Base-by-base conservation (phyloP, 441 rosid genomes). In the Lepidium campestre region DNA sequence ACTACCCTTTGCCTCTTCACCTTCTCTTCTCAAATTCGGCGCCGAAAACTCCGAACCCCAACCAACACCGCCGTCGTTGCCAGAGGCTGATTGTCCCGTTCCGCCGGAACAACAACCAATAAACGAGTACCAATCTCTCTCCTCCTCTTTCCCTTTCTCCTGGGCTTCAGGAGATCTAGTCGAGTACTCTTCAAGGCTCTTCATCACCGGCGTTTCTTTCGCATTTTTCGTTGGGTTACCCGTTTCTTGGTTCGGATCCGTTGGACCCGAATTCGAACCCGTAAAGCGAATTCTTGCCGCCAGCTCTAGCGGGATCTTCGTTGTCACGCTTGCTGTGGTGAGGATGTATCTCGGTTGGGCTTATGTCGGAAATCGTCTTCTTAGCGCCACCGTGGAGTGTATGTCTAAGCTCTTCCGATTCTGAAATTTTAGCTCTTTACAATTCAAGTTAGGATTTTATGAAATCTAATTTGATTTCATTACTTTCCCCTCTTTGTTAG, bases 301-400 rank as follows among this genome's bases (percentile, higher is more conserved):
- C 0, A 70, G 72, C 61, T 84, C 96, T 1, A 90, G 98, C 50
- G 98, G 98, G 71, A 55, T 93, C 29, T 58, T 90, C 42, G 85
- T 85, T 18, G 94, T 87, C 11, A 90, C 94, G 14, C 78, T 93
- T 34, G 88, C 89, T 17, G 97, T 86, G 23, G 80, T 90, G 12
- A 85, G 97, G 79, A 93, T 93, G 96, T 93, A 88, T 70, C 80
- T 93, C 42, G 98, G 97, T 58, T 90, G 98, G 98, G 96, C 97
- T 70, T 90, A 90, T 62, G 97, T 93, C 45, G 94, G 98, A 32
- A 93, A 90, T 61, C 89, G 96, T 8, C 75, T 93, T 85, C 97
- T 93, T 56, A 93, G 96, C 57, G 97, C 98, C 81, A 90, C 96
- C 8, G 94, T 90, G 32, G 97, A 90, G 70, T 89, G 95, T 86